Evolutionary conservation across 768 basidiomycete genomes (phyloP).

Genomic region (Auricularia cornea): DNA sequence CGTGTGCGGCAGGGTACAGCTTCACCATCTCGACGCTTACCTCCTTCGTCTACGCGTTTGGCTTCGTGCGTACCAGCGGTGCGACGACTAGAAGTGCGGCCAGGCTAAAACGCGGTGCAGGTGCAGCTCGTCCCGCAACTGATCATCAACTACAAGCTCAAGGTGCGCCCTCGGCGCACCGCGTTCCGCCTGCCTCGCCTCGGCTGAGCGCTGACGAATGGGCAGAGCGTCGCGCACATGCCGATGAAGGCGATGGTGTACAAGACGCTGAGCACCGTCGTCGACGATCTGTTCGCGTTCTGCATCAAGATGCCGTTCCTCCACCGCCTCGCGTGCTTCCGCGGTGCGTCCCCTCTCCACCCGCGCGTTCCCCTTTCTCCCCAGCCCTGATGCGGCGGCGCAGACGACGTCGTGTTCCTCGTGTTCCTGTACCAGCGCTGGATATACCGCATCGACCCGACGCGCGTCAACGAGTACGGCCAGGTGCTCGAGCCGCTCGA

Average conservation of each 20-base stretch:
- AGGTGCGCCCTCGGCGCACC: slow-evolving; percentile 50
- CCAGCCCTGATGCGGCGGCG: neutral
- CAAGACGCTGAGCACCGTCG: slow-evolving; percentile 82
- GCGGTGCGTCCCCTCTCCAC: slow-evolving; percentile 8
- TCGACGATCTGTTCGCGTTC: slow-evolving; percentile 93
- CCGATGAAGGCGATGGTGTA: slow-evolving; percentile 98
- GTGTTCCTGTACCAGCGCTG: slow-evolving; percentile 91
- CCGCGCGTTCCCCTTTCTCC: slow-evolving; percentile 58
- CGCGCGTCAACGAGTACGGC: slow-evolving; percentile 93
- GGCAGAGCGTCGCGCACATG: slow-evolving; percentile 91
- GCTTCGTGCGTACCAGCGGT: slow-evolving; percentile 65
- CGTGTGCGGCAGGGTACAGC: slow-evolving; percentile 73
- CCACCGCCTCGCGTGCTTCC: slow-evolving; percentile 62
- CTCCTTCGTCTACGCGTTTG: slow-evolving; percentile 93
- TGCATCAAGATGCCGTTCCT: slow-evolving; percentile 96
- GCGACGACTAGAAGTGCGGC: slow-evolving; percentile 1
- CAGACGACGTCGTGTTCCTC: slow-evolving; percentile 82
- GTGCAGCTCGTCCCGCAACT: slow-evolving; percentile 72
- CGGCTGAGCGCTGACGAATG: too few relatives aligned
- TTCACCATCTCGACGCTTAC: slow-evolving; percentile 91
- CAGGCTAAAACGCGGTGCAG: slow-evolving; percentile 12
- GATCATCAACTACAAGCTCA: slow-evolving; percentile 96
- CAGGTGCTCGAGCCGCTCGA: slow-evolving; percentile 40
- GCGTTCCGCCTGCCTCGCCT: too few relatives aligned
- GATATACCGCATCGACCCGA: slow-evolving; percentile 95